Conservation (phyloP, 106 monocot species). For the Dendrobium nobile region DNA sequence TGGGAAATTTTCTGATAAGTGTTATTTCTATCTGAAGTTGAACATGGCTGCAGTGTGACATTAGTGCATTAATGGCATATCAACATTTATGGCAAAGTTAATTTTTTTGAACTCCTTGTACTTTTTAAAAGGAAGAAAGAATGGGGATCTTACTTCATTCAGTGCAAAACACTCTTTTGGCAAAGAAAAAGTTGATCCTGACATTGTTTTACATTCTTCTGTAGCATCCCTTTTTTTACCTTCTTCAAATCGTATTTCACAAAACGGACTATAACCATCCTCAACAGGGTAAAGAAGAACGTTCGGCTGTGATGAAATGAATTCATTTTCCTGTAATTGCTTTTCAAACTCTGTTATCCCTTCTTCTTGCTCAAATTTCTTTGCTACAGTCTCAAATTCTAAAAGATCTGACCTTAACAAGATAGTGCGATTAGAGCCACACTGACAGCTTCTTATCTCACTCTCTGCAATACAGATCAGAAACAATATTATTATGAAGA, state of each 20-base stretch:
- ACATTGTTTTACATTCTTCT: slow-evolving; percentile 8
- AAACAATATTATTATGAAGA: neutral
- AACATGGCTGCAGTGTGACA: neutral
- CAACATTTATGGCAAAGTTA: neutral
- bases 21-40: neutral
- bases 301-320: slow-evolving; percentile 1
- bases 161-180: neutral
- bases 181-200: slow-evolving; percentile 8
- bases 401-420: slow-evolving; percentile 30
- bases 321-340: slow-evolving; percentile 4
- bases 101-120: neutral
- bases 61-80: neutral
- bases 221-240: slow-evolving; percentile 2
- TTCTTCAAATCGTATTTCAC: slow-evolving; percentile 25
- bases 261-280: slow-evolving; percentile 39
- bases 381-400: slow-evolving; percentile 38
- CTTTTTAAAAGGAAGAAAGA: neutral
- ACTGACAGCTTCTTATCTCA: slow-evolving; percentile 30
- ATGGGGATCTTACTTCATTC: slow-evolving; percentile 6
- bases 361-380: slow-evolving; percentile 40
- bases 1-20: neutral
- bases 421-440: slow-evolving; percentile 20
- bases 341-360: slow-evolving; percentile 24
- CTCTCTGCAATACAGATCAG: slow-evolving; percentile 23
- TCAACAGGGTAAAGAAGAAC: slow-evolving; percentile 16